These are phyloP conservation scores for Colletotrichum ledebouriae DNA, from an alignment of 2,329 filamentous ascomycete genomes.

Conservation along the genomic window DNA sequence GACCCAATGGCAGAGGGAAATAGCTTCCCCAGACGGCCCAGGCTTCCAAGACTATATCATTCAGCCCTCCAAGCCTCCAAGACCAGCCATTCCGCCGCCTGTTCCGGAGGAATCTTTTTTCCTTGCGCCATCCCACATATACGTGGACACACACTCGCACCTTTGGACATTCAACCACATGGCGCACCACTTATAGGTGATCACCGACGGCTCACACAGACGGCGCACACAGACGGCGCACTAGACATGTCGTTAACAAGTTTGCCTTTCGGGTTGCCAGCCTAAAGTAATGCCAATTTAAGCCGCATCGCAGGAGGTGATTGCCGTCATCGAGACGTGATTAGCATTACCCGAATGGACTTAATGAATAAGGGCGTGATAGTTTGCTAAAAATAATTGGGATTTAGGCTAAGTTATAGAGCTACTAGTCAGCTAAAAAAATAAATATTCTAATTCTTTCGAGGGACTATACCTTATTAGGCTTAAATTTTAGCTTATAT, in stretches of 20 bases:
- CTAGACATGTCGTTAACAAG: slow-evolving; percentile 13
- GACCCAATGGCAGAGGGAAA: slow-evolving; percentile 23
- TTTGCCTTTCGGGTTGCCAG: slow-evolving; percentile 19
- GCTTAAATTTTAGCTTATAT: too few relatives aligned
- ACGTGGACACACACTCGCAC: too few relatives aligned
- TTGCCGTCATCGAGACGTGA: slow-evolving; percentile 4
- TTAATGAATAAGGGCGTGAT: too few relatives aligned
- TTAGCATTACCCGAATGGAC: not conserved
- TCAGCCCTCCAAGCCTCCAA: slow-evolving; percentile 27
- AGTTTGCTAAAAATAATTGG: too few relatives aligned
- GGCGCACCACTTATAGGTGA: slow-evolving; percentile 16
- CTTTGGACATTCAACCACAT: slow-evolving; percentile 9
- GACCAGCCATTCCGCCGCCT: slow-evolving; percentile 33
- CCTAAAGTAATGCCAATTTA: not conserved
- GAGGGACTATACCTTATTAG: too few relatives aligned
- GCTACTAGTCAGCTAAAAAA: too few relatives aligned
- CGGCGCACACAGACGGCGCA: slow-evolving; percentile 4
- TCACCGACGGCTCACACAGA: slow-evolving; percentile 14
- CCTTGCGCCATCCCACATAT: not conserved
- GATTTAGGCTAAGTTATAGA: too few relatives aligned
- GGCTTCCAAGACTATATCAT: too few relatives aligned
- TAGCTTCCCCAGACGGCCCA: slow-evolving; percentile 23
- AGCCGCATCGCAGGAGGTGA: slow-evolving; percentile 12
- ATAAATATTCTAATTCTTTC: too few relatives aligned
- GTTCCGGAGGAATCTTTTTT: slow-evolving; percentile 31